Evolutionary conservation across 257 asterid species (phyloP).

Genomic region (Nicotiana knightiana): DNA sequence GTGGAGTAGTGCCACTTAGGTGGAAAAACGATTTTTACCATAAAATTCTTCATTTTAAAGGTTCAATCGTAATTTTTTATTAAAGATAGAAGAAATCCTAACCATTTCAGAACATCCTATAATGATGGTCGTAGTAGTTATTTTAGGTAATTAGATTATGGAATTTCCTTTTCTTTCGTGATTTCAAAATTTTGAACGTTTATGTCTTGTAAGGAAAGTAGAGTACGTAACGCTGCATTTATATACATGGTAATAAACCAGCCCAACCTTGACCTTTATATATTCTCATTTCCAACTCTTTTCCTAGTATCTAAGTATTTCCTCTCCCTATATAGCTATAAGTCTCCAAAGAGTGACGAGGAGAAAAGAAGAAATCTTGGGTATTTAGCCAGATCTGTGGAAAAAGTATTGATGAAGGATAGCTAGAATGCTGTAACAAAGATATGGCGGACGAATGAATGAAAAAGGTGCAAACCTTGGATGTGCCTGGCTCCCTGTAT

Average conservation of each 20-base stretch:
- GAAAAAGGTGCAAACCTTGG: not conserved
- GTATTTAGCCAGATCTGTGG: not conserved
- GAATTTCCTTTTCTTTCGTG: not conserved
- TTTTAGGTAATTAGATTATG: not conserved
- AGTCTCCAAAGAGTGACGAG: not conserved
- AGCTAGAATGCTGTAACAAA: not conserved
- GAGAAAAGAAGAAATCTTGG: not conserved
- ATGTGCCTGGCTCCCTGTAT: conserved; percentile 8
- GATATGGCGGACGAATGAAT: not conserved
- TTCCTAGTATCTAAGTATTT: not conserved
- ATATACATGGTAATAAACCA: not conserved
- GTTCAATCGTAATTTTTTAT: accelerated
- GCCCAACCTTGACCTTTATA: not conserved
- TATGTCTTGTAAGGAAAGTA: not conserved
- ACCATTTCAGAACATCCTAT: not conserved
- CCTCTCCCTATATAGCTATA: too few species aligned
- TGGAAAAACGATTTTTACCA: too few species aligned
- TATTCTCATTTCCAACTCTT: not conserved
- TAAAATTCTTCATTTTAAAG: not conserved
- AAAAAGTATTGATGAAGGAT: not conserved
- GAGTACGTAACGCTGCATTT: not conserved
- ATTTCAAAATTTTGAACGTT: not conserved
- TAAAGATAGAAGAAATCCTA: not conserved
- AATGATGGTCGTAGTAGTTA: not conserved
- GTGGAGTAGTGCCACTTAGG: too few species aligned